These are phyloP conservation scores for Jimgerdemannia flammicorona DNA, from an alignment of 192 early-diverging fungal species.

Conservation along the genomic window DNA sequence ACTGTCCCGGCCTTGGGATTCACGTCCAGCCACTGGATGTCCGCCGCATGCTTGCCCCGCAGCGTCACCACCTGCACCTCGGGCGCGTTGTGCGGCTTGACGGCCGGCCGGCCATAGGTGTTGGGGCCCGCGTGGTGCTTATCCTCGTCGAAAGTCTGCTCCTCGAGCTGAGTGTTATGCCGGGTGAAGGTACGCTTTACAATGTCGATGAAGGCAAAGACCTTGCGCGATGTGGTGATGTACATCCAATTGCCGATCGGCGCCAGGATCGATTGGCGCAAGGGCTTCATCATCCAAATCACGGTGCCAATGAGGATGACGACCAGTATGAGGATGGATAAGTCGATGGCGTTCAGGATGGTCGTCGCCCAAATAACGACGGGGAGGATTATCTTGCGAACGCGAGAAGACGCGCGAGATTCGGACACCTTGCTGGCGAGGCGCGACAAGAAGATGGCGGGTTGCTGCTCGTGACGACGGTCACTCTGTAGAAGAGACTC, in stretches of 20 bases:
- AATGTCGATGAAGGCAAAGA: neutral
- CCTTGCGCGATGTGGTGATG: neutral
- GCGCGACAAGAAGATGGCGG: neutral
- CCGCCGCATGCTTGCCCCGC: slow-evolving; percentile 17
- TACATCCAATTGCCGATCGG: slow-evolving; percentile 6
- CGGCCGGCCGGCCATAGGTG: neutral
- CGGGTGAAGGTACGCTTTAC: neutral
- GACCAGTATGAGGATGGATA: slow-evolving; percentile 20
- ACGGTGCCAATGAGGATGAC: slow-evolving; percentile 16
- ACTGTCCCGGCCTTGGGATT: slow-evolving; percentile 16
- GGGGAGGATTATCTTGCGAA: neutral
- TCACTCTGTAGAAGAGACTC: neutral
- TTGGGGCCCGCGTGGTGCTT: neutral
- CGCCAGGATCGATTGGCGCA: slow-evolving; percentile 3
- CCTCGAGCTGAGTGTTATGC: neutral
- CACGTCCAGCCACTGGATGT: slow-evolving; percentile 16
- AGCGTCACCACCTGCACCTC: slow-evolving; percentile 17
- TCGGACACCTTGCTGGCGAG: neutral
- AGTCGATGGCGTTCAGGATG: slow-evolving; percentile 11
- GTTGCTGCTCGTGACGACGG: neutral
- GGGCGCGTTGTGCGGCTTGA: neutral
- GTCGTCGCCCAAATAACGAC: neutral
- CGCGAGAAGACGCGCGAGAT: slow-evolving; percentile 1
- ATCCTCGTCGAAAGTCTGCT: neutral
- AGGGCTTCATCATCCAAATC: slow-evolving; percentile 22